Evolutionary conservation across 345 rosid species (phyloP), one percentile per base, ranked within the genome.

Genomic region (Salix udensis): DNA sequence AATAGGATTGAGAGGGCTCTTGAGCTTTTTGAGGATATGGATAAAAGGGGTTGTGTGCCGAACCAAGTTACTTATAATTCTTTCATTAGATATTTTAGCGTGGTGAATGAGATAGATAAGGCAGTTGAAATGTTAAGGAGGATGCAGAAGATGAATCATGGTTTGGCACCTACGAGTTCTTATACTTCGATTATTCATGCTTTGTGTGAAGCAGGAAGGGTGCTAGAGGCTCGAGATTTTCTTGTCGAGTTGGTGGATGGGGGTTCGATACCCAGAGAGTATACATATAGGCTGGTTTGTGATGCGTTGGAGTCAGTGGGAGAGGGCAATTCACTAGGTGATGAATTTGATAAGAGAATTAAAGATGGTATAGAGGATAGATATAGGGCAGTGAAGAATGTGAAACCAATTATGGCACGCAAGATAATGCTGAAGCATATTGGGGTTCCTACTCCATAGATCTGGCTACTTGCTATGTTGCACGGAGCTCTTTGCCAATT

Each of bases 131-230:
- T 93, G 91, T 80, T 93, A 86, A 86, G 88, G 88, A 87, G 55
- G 81, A 91, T 93, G 96, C 88, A 87, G 78, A 72, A 82, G 76
- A 83, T 86, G 89, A 85, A 89, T 68, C 93, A 91, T 24, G 96
- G 97, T 62, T 76, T 82, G 62, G 84, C 96, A n/a, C 81, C 90
- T 60, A 82, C 85, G 0, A 91, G 97, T 78, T 87, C 92, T 1
- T 91, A 87, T 70, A 91, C 96, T 37, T 91, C 97, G 1, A 76
- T 93, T n/a, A 88, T 94, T 81, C 97, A 93, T 76, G 87, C 91
- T 62, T 82, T 92, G 46, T 89, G 95, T 74, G 98, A 93, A 83
- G 85, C 82, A 2, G 92, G 89, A 74, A 87, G 89, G 73, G 81
- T 76, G 1, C 50, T 67, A 28, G 93, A 91, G 80, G 98, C 96